Conservation (phyloP, 805 yeast genomes). For the Wickerhamomyces rabaulensis region DNA sequence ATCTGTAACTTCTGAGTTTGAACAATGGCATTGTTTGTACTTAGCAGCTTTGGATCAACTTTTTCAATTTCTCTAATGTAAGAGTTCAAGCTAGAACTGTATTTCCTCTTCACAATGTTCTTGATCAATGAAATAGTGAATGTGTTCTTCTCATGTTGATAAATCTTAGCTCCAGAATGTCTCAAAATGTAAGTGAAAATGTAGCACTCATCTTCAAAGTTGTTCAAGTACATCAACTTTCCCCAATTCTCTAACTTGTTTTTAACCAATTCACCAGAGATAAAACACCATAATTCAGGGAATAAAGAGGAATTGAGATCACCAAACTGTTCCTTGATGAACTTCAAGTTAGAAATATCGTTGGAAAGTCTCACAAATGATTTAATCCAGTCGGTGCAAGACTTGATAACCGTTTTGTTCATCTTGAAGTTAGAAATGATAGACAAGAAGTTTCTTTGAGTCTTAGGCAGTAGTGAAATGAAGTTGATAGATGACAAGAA, state of each 20-base stretch:
- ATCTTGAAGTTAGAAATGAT: slow-evolving; percentile 8
- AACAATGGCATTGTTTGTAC: slow-evolving; percentile 10
- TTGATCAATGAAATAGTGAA: slow-evolving; percentile 14
- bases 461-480: not conserved
- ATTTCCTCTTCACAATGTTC: slow-evolving; percentile 9
- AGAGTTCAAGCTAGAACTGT: slow-evolving; percentile 11
- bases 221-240: slow-evolving; percentile 16
- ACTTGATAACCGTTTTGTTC: slow-evolving; percentile 5
- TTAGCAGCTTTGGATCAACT: slow-evolving; percentile 13
- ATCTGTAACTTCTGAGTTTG: slow-evolving; percentile 19
- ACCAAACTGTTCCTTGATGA: slow-evolving; percentile 11
- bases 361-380: not conserved
- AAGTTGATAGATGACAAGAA: slow-evolving; percentile 5
- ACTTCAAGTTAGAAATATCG: slow-evolving; percentile 2
- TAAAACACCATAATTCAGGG: slow-evolving; percentile 20
- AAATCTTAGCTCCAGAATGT: slow-evolving; percentile 12
- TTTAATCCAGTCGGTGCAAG: slow-evolving; percentile 4
- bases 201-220: slow-evolving; percentile 19
- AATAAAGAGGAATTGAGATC: slow-evolving; percentile 12
- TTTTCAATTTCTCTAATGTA: slow-evolving; percentile 16
- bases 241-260: slow-evolving; percentile 20
- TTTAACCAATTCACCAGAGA: slow-evolving; percentile 13
- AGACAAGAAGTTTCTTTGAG: slow-evolving; percentile 9
- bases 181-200: slow-evolving; percentile 16
- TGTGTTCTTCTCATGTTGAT: slow-evolving; percentile 13